Evolutionary conservation across 2,329 filamentous ascomycete species (phyloP), one percentile per base, ranked within the genome.

Genomic region (Cladosporium sp.): DNA sequence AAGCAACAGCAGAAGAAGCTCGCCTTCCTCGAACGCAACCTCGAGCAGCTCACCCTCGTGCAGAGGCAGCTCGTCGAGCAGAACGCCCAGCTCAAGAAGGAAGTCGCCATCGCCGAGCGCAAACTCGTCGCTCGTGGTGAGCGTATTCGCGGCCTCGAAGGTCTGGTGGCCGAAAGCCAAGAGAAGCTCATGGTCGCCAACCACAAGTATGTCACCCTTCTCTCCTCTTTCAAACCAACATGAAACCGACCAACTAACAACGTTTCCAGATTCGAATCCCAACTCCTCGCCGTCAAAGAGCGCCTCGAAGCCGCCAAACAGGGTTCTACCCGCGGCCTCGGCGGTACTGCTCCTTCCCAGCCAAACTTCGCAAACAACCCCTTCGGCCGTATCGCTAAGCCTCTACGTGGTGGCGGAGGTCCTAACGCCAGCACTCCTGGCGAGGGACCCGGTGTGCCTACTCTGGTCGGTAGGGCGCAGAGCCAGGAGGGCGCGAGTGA

Each of bases 1-100:
- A 89, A 94, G 59, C 93, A 94, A 22, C 94, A 99, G 78, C 94
- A 99, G 77, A 99, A 99, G 88, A 99, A 99, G 84, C 97, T 99
- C 90, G 95, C 94, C 15, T 99, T 99, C 83, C 78, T 99, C 51
- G 94, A 99, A 79, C 88, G 94, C 71, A 99, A 99, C 73, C 85
- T 99, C 39, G 94, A 99, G 77, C 94, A 99, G 75, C 82, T 99
- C 56, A 99, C 94, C 3, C 91, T 96, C 70, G 94, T 99, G 55
- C 94, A 99, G 76, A 86, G 94, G 56, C 94, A 99, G 77, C 86
- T 99, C 12, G 94, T 99, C 32, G 94, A 99, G 78, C 94, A 99
- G 75, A 99, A 99, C 77, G 90, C 90, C 66, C 89, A 88, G 62
- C 81, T 99, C 69, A 99, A 99, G 86, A 97, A 99, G 81, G 94